Evolutionary conservation across 306 rosid species (phyloP), one percentile per base, ranked within the genome.

Genomic region (Cucurbita moschata): DNA sequence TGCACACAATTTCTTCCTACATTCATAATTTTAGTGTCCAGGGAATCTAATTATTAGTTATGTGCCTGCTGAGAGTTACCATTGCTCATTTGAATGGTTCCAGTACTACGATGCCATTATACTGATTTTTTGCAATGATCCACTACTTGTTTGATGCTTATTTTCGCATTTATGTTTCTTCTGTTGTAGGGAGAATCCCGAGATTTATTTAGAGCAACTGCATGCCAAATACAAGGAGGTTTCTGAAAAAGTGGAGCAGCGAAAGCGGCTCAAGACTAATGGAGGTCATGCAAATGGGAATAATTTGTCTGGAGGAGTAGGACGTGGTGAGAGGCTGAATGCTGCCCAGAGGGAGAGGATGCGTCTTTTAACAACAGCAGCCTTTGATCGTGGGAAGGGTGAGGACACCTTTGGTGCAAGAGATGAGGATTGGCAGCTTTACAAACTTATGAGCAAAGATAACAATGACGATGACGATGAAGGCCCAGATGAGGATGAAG

Each of bases 291-390:
- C 90, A 76, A 86, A 88, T 75, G 89, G 94, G 71, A 86, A 84
- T 83, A 88, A 81, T 72, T 12, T 75, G 43, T 84, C 88, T 69
- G 94, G 94, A 77, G 84, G 87, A 72, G 90, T 86, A 66, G 94
- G 96, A 9, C 96, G 97, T 63, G 97, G 99, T 8, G 99, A 94
- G 85, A 86, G 99, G 76, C 79, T 94, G 75, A 91, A 82, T 82
- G 96, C 99, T 75, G 89, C 97, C 78, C 92, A 94, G 80, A 86
- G 96, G 83, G 99, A 94, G 79, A 87, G 99, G 76, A 94, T 94
- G 99, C 99, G 97, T 69, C 96, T 94, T 65, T 78, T 94, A 86
- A 91, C 99, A 23, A 94, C 99, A 46, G 99, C 97, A 44, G 97
- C 97, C 78, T 94, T 87, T 63, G 97, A 91, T 83, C 95, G 96